Base-by-base conservation (phyloP, 176 grass and related monocot genomes). In the Ensete ventricosum region DNA sequence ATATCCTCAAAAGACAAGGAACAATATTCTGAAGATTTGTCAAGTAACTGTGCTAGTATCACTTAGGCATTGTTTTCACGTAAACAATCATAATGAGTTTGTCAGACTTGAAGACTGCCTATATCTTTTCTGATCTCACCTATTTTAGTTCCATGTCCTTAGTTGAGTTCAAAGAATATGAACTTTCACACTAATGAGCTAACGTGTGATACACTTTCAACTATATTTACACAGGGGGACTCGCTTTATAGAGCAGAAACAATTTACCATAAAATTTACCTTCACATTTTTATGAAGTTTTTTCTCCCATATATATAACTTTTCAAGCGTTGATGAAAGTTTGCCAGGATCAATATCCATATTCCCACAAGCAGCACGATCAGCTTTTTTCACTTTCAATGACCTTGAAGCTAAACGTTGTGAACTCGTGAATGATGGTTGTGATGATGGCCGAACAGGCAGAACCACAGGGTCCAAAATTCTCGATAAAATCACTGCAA, bases 281-380 rank as follows among this genome's bases (percentile, higher is more conserved):
- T 86, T 73, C 54, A 96, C 84, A 80, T 92, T 87, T 43, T 88
- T 92, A 67, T 96, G 86, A 76, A 96, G 93, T 48, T 80, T 90
- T 82, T 92, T 88, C 87, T 96, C 93, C 93, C 93, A 96, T 74
- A 82, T 67, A 52, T 83, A 86, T 58, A 96, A 71, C 71, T 83
- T 87, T 3, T 96, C 89, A 77, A 96, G 80, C 79, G 87, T 82
- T 69, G 85, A 82, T 5, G 93, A 92, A 79, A 96, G 93, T 29
- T 88, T 90, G 67, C 81, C 85, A 52, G 82, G 55, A 12, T 96
- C 92, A 73, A 84, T 14, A 78, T 78, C 79, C 24, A 73, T 50
- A 68, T 76, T 63, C 71, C 63, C 71, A 19, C 64, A 77, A 79
- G 34, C 72, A 78, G 52, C 75, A 67, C 54, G 73, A 0, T 27